Percentiles rank a stretch among this genome's conserved stretches.
These are phyloP conservation scores for Lasiodiplodia citricola DNA, from an alignment of 2,329 filamentous ascomycete genomes.

Conservation along the genomic window DNA sequence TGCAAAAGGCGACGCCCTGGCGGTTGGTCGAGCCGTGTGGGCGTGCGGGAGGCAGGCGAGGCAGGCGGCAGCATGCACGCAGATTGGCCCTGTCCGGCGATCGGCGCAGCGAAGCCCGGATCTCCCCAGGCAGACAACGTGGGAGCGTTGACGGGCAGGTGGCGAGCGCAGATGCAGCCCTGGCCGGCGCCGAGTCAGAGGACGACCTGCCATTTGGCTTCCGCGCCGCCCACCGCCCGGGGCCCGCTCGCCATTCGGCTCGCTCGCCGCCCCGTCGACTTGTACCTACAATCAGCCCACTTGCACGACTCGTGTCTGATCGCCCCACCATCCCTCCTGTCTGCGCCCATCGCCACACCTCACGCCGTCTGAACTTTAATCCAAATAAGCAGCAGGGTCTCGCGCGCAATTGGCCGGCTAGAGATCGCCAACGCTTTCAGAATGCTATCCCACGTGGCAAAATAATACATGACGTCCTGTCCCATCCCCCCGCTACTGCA, in stretches of 20 bases:
- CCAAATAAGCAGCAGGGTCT: background rate
- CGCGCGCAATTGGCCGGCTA: background rate
- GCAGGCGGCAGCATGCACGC: background rate
- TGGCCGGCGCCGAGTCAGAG: background rate
- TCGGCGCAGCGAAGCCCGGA: slow-evolving; percentile 22
- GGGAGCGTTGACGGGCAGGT: slow-evolving; percentile 11
- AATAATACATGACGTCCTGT: background rate
- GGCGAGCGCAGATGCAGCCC: slow-evolving; percentile 2
- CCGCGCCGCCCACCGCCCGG: slow-evolving; percentile 7
- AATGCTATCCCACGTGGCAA: background rate
- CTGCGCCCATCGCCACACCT: background rate
- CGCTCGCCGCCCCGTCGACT: background rate
- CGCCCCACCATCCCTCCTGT: background rate
- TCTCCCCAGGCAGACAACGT: slow-evolving; percentile 13
- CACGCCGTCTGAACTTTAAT: slow-evolving; percentile 9
- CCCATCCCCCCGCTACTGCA: background rate
- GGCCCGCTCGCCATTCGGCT: background rate
- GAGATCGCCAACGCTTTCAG: background rate
- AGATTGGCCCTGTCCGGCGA: slow-evolving; percentile 10
- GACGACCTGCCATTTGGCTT: background rate
- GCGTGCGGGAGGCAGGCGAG: slow-evolving; percentile 1
- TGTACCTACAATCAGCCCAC: slow-evolving; percentile 10
- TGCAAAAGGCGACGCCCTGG: slow-evolving; percentile 1
- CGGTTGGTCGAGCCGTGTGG: background rate
- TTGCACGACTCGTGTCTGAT: slow-evolving; percentile 9